Base-by-base conservation (phyloP, 345 rosid species). In the Hibiscus syriacus region DNA sequence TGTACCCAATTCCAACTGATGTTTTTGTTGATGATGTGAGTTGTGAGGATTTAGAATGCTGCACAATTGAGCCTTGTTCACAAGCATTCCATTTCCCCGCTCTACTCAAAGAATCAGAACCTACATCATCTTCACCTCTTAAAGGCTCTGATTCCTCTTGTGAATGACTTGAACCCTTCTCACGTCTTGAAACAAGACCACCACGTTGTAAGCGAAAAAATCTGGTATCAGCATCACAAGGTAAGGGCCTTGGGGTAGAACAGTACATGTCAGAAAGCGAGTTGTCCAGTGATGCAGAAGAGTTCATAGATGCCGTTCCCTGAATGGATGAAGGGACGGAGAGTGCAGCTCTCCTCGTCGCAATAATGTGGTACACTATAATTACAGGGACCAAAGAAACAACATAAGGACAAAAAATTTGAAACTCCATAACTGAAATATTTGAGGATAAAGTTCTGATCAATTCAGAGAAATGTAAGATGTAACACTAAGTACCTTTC, bases 161-260 rank as follows among this genome's bases (percentile, higher is more conserved):
- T 11, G 84, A 79, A 74, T 94, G 94, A 74, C 90, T 86, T 57
- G 97, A 87, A 63, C 96, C 97, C 78, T 91, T 91, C 70, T 90
- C 96, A 20, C 81, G 86, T 56, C 91, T 80, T 50, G 92, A 80
- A 67, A 87, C 77, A 66, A 87, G 74, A 29, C 83, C 83, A 70
- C 81, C 92, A 71, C 76, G 85, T 74, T 82, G 85, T 69, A 84
- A 73, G 61, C 82, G 73, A 17, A 79, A 75, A 65, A 67, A 80
- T 81, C 90, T 82, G 39, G 92, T 86, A 72, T 90, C 95, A 12
- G 80, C 80, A 71, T 90, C 97, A 76, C 89, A 94, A 80, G 99
- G 99, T 78, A 92, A 68, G 41, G 98, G 97, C 79, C 96, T 83
- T 59, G 98, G 98, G 72, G 98, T 90, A 79, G 98, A 87, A 36